Percentiles rank a stretch among this genome's conserved stretches.
phyloP scores from a whole-genome alignment of 2,329 filamentous ascomycete species.

The Coniochaeta sp. region DNA sequence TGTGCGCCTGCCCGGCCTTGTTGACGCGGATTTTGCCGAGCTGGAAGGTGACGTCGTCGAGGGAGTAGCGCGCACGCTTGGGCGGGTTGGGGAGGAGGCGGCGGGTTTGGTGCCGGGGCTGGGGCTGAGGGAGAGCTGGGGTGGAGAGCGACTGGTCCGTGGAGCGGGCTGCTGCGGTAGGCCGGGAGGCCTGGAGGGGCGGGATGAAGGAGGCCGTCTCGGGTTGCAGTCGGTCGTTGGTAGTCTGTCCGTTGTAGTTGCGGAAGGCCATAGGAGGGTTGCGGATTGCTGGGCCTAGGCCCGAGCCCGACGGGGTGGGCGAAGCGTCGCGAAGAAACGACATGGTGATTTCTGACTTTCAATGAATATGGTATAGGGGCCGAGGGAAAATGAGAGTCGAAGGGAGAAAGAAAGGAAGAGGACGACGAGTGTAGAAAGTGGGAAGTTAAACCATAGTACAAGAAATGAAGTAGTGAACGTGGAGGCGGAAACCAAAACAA shows the following conservation, averaged over 20 bases:
- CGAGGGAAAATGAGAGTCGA: neutral
- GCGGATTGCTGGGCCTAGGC: no score
- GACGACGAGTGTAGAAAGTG: neutral
- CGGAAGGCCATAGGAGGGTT: neutral
- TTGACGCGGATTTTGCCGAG: neutral
- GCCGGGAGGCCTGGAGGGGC: no score
- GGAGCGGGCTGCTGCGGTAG: no score
- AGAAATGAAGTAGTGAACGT: no score
- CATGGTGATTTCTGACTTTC: neutral
- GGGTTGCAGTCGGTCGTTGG: no score
- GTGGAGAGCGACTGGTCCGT: no score
- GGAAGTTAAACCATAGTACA: neutral
- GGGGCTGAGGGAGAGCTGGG: neutral
- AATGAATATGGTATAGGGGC: no score
- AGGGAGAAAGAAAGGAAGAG: neutral
- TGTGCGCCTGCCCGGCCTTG: neutral
- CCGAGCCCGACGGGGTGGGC: neutral
- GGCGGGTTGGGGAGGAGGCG: neutral
- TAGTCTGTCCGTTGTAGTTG: neutral
- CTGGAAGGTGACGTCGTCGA: neutral
- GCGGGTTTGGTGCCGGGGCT: neutral
- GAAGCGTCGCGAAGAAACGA: neutral
- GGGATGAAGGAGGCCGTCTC: no score
- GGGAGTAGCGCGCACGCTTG: neutral
- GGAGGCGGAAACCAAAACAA: no score